Evolutionary conservation across 305 asterid genomes (phyloP).

Genomic region (Rubia balearica): DNA sequence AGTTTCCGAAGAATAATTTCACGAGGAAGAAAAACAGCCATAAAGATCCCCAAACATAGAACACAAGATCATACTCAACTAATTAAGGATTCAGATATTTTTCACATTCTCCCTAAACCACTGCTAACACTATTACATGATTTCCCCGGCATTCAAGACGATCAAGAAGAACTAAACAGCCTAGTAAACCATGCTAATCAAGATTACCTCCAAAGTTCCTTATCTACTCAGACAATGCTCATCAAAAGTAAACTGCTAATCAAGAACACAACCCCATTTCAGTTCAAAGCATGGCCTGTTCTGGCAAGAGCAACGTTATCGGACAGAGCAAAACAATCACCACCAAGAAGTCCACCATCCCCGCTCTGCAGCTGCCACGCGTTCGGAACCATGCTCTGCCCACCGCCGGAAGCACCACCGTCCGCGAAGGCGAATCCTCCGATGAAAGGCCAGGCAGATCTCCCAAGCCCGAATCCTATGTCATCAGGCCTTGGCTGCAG

Average conservation of each 20-base stretch:
- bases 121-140: constrained; percentile 1
- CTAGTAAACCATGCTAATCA: not conserved
- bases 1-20: too few relatives aligned
- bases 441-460: constrained; percentile 57
- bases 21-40: too few relatives aligned
- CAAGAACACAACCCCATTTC: not conserved
- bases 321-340: constrained; percentile 53
- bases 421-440: constrained; percentile 26
- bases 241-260: not conserved
- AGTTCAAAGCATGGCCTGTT: constrained; percentile 45
- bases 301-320: constrained; percentile 67
- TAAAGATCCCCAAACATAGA: not conserved
- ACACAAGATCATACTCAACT: not conserved
- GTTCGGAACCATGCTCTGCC: constrained; percentile 24
- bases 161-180: not conserved
- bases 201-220: not conserved
- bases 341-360: constrained; percentile 37
- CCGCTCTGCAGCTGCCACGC: constrained; percentile 69
- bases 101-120: not conserved
- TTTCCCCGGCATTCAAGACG: not conserved
- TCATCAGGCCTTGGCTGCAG: constrained; percentile 46
- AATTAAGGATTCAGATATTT: not conserved
- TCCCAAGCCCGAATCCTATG: constrained; percentile 53
- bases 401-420: constrained; percentile 22
- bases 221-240: not conserved